Percentiles rank a stretch among this genome's conserved stretches.
Evolutionary conservation across 371 early-diverging fungal genomes (phyloP).

Genomic region (Rhizopus arrhizus): DNA sequence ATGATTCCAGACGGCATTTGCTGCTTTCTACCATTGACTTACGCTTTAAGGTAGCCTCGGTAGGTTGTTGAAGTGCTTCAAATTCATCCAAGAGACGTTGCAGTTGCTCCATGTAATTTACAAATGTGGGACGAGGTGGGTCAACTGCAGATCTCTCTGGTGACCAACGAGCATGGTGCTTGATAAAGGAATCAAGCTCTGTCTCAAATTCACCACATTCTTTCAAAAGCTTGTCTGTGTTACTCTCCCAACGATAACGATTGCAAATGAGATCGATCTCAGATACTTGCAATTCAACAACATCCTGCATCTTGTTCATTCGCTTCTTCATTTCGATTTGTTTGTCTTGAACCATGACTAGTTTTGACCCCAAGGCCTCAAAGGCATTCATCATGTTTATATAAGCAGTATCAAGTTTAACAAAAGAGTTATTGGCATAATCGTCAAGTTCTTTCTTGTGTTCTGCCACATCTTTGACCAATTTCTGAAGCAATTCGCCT

Average conservation of each 20-base stretch:
- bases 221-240: conserved; percentile 13
- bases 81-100: neutral
- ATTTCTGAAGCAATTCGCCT: neutral
- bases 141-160: neutral
- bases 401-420: neutral
- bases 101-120: neutral
- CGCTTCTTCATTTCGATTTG: conserved; percentile 11
- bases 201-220: conserved; percentile 21
- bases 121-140: neutral
- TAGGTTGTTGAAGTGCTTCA: conserved; percentile 1
- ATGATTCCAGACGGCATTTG: conserved; percentile 10
- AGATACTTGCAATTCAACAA: conserved; percentile 2
- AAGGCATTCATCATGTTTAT: conserved; percentile 2
- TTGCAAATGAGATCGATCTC: conserved; percentile 20
- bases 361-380: neutral
- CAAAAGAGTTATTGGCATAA: neutral
- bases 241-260: conserved; percentile 26
- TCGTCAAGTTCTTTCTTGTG: neutral
- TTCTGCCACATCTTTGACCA: neutral
- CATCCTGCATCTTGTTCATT: conserved; percentile 18
- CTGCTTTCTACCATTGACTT: conserved; percentile 7
- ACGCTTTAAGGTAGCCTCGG: conserved; percentile 11
- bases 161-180: conserved; percentile 29
- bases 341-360: neutral
- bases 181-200: conserved; percentile 23